These are phyloP conservation scores for Hymenoscyphus albidus DNA, from an alignment of 2,329 filamentous ascomycete species.

Conservation along the genomic window DNA sequence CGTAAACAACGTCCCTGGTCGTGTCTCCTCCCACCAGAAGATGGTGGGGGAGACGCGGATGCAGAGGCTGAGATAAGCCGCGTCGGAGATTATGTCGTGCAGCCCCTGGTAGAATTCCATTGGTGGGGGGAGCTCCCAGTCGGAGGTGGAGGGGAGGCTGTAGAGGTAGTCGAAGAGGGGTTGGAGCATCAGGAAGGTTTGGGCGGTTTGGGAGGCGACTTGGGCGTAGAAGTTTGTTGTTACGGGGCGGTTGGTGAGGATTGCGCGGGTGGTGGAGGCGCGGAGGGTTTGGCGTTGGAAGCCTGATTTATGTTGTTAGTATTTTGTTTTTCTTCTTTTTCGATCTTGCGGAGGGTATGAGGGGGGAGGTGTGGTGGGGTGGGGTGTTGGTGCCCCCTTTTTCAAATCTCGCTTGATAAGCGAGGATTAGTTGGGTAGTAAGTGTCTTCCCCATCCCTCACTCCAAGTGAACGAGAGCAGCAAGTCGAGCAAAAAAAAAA, in stretches of 20 bases:
- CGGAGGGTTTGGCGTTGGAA: slow-evolving; percentile 25
- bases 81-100: slow-evolving; percentile 28
- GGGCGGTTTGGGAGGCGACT: slow-evolving; percentile 46
- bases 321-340: background rate
- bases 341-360: too few relatives aligned
- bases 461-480: too few relatives aligned
- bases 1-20: slow-evolving; percentile 18
- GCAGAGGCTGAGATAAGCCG: slow-evolving; percentile 27
- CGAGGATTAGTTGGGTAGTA: too few relatives aligned
- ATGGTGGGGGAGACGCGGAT: slow-evolving; percentile 28
- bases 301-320: slow-evolving; percentile 16
- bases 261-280: slow-evolving; percentile 18
- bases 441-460: too few relatives aligned
- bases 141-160: slow-evolving; percentile 7
- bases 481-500: background rate
- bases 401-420: too few relatives aligned
- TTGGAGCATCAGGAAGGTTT: slow-evolving; percentile 39
- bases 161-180: slow-evolving; percentile 27
- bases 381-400: too few relatives aligned
- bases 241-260: slow-evolving; percentile 20
- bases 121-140: slow-evolving; percentile 9
- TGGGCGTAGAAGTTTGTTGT: slow-evolving; percentile 40
- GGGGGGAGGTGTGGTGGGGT: too few relatives aligned
- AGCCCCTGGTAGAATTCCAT: slow-evolving; percentile 26
- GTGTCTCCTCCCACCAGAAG: slow-evolving; percentile 21